Percentiles rank a stretch among this genome's conserved stretches.
Evolutionary conservation across 2,329 filamentous ascomycete genomes (phyloP).

Genomic region (Talaromyces sp.): DNA sequence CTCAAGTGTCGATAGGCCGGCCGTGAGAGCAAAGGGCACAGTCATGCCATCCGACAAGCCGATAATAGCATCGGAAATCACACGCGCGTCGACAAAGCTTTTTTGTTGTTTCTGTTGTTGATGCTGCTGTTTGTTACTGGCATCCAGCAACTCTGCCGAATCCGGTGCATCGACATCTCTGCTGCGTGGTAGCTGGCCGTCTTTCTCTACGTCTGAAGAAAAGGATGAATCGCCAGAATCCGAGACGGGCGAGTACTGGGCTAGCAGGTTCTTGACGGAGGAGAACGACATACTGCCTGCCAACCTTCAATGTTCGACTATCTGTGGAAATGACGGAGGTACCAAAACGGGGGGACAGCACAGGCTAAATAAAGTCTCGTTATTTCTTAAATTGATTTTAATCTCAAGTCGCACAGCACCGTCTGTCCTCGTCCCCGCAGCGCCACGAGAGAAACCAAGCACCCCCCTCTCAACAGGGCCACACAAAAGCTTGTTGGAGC

Average conservation of each 20-base stretch:
- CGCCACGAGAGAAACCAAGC: neutral
- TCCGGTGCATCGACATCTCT: neutral
- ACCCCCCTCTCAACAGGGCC: neutral
- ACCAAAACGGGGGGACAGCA: neutral
- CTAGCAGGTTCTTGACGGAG: conserved; percentile 9
- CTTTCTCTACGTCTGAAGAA: conserved; percentile 9
- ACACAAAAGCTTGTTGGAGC: neutral
- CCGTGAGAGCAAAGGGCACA: conserved; percentile 72
- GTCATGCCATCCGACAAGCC: conserved; percentile 74
- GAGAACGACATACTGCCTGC: conserved; percentile 12
- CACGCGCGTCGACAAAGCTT: conserved; percentile 28
- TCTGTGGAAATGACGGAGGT: too few species aligned
- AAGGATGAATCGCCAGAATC: neutral
- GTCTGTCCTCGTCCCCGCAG: neutral
- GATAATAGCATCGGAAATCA: conserved; percentile 58
- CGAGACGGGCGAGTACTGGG: conserved; percentile 11
- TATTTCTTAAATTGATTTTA: neutral
- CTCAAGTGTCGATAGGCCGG: conserved; percentile 59
- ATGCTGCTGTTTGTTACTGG: neutral
- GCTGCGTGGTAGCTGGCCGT: conserved; percentile 4
- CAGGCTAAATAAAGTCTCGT: neutral
- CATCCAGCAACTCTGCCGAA: neutral
- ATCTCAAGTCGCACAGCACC: neutral
- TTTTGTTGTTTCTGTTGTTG: neutral
- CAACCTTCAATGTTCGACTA: too few species aligned